phyloP scores from a whole-genome alignment of 768 basidiomycete species.

The Tulasnella sp. region DNA sequence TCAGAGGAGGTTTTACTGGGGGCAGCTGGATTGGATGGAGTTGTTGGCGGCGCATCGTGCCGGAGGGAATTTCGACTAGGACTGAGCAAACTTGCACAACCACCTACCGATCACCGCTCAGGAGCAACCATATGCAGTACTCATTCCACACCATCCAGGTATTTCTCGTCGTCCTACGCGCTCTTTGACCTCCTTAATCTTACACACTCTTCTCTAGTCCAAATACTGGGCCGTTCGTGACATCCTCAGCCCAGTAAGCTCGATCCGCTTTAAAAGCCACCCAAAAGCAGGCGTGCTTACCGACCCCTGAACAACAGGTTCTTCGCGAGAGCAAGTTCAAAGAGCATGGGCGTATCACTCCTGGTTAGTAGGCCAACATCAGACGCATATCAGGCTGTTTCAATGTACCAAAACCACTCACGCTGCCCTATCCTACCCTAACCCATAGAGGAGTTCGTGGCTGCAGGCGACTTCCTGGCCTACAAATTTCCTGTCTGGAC shows the following conservation, averaged over 20 bases:
- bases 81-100: constrained; percentile 25
- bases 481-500: constrained; percentile 99
- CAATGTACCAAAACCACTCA: background rate
- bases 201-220: constrained; percentile 76
- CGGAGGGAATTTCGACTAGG: constrained; percentile 11
- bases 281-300: background rate
- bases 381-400: background rate
- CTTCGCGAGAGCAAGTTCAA: constrained; percentile 98
- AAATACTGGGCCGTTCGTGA: constrained; percentile 93
- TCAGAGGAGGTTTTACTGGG: constrained; percentile 48
- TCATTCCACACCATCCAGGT: constrained; percentile 34
- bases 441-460: constrained; percentile 87
- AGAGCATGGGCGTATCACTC: constrained; percentile 94
- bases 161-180: background rate
- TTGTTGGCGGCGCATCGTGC: constrained; percentile 21
- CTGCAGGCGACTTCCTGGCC: constrained; percentile 92
- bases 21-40: constrained; percentile 15
- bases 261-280: constrained; percentile 33
- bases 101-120: constrained; percentile 19
- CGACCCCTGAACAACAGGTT: constrained; percentile 52
- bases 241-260: constrained; percentile 81
- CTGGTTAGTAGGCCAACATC: constrained; percentile 52
- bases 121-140: constrained; percentile 24
- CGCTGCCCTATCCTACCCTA: constrained; percentile 19
- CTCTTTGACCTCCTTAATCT: constrained; percentile 48